phyloP scores from a whole-genome alignment of 1,284 basidiomycete genomes.

The Stygiomarasmius scandens region DNA sequence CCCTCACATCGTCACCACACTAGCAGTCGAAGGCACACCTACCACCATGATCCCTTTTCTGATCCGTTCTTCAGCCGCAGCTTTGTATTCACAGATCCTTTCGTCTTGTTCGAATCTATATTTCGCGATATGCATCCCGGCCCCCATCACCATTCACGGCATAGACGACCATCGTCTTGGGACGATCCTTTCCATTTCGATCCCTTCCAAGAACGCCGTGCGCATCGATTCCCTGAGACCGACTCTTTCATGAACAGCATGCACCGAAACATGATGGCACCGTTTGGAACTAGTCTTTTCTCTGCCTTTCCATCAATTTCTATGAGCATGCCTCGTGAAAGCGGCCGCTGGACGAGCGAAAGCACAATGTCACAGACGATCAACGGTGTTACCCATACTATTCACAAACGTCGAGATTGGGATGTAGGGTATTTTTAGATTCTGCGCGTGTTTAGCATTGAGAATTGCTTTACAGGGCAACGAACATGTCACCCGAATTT shows the following conservation, averaged over 20 bases:
- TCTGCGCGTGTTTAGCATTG: slow-evolving; percentile 12
- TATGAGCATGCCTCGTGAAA: background rate
- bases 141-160: slow-evolving; percentile 19
- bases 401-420: slow-evolving; percentile 58
- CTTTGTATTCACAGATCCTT: slow-evolving; percentile 69
- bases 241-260: slow-evolving; percentile 32
- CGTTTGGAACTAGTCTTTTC: slow-evolving; percentile 18
- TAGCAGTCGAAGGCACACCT: slow-evolving; percentile 28
- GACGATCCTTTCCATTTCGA: slow-evolving; percentile 20
- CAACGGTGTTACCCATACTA: slow-evolving; percentile 67
- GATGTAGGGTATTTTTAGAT: slow-evolving; percentile 40
- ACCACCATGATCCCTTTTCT: slow-evolving; percentile 32
- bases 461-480: slow-evolving; percentile 55
- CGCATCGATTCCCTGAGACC: slow-evolving; percentile 35
- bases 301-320: slow-evolving; percentile 5
- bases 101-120: slow-evolving; percentile 67
- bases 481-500: slow-evolving; percentile 65
- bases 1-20: slow-evolving; percentile 26
- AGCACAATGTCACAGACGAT: slow-evolving; percentile 54
- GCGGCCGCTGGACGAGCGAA: slow-evolving; percentile 51
- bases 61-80: slow-evolving; percentile 29
- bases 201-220: slow-evolving; percentile 27
- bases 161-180: slow-evolving; percentile 24
- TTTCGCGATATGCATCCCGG: slow-evolving; percentile 52
- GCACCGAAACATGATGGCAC: slow-evolving; percentile 31